These are phyloP conservation scores for Tritrichomonas foetus DNA, from an alignment of 208 protist genomes.

Conservation along the genomic window DNA sequence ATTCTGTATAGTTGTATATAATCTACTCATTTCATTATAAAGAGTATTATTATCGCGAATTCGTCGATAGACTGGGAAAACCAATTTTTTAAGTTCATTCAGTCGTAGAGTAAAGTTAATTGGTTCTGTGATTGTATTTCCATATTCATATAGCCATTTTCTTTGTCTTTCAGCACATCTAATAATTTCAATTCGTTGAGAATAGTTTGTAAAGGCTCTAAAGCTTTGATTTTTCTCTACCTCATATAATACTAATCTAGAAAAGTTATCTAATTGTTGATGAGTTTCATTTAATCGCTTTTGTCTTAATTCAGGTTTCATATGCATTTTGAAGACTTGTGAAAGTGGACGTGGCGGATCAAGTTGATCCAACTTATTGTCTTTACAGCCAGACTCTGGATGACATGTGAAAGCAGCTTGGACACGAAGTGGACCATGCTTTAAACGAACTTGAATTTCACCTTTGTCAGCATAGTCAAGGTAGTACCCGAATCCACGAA, in stretches of 20 bases:
- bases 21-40: background rate
- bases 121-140: background rate
- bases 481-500: too few relatives aligned
- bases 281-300: background rate
- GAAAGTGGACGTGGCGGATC: background rate
- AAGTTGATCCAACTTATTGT: background rate
- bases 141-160: background rate
- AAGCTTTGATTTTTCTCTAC: background rate
- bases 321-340: background rate
- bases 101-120: background rate
- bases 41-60: background rate
- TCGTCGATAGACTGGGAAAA: background rate
- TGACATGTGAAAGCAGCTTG: background rate
- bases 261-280: background rate
- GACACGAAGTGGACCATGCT: too few relatives aligned
- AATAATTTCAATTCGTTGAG: background rate
- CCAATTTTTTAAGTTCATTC: background rate
- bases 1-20: too few relatives aligned
- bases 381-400: background rate
- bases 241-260: background rate
- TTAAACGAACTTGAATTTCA: too few relatives aligned
- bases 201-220: background rate
- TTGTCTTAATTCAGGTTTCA: background rate
- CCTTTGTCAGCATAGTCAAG: too few relatives aligned
- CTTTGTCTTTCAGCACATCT: background rate